Evolutionary conservation across 2,329 filamentous ascomycete species (phyloP).

Genomic region (Epichloe coenophiala): DNA sequence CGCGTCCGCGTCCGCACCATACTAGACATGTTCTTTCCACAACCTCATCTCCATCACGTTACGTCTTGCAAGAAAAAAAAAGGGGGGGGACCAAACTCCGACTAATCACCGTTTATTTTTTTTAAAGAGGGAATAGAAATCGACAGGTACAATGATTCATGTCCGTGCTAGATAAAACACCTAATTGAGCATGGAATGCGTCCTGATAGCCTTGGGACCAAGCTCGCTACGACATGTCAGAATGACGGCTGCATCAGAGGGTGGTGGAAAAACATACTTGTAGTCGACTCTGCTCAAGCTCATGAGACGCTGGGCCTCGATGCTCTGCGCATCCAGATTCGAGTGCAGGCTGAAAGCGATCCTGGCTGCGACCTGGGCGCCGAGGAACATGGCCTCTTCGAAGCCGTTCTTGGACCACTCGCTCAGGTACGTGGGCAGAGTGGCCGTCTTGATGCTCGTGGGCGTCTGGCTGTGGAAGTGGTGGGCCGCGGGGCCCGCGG

Average conservation of each 20-base stretch:
- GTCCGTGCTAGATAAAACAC: too few species aligned
- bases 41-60: too few species aligned
- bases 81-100: background rate
- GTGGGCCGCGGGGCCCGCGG: conserved; percentile 24
- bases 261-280: conserved; percentile 32
- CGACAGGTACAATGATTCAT: too few species aligned
- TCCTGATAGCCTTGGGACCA: conserved; percentile 39
- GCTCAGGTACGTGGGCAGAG: conserved; percentile 70
- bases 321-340: conserved; percentile 37
- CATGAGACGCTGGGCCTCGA: conserved; percentile 41
- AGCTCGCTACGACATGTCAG: conserved; percentile 27
- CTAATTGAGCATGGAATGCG: conserved; percentile 38
- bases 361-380: conserved; percentile 68
- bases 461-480: conserved; percentile 60
- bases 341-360: conserved; percentile 43
- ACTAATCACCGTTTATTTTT: background rate
- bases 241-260: too few species aligned
- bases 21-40: too few species aligned
- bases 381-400: conserved; percentile 78
- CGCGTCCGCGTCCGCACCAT: too few species aligned
- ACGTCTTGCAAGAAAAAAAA: background rate
- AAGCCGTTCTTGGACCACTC: conserved; percentile 75
- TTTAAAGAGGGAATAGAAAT: background rate
- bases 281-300: conserved; percentile 46
- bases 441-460: conserved; percentile 66